phyloP scores from a whole-genome alignment of 345 rosid genomes.

The Eucalyptus regnans region DNA sequence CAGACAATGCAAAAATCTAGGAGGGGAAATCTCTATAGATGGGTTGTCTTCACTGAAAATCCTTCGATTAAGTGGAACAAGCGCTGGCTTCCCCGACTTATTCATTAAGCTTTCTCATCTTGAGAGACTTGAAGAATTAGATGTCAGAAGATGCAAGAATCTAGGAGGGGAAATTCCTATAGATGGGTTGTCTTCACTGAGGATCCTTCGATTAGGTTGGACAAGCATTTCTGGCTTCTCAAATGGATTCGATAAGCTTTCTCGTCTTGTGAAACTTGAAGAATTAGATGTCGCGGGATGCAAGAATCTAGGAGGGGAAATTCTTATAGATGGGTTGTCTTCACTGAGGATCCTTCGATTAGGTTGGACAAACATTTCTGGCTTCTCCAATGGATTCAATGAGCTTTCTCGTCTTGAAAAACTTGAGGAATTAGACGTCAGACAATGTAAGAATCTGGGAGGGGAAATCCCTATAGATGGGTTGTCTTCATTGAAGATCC shows the following conservation, averaged over 20 bases:
- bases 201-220: background rate
- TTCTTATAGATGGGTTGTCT: background rate
- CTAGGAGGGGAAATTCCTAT: background rate
- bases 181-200: background rate
- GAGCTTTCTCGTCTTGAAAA: background rate
- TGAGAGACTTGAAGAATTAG: too few relatives aligned
- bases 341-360: background rate
- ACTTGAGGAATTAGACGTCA: background rate
- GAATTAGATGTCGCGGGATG: background rate
- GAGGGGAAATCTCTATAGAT: too few relatives aligned
- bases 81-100: accelerated
- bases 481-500: background rate
- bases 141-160: accelerated
- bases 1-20: accelerated
- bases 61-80: too few relatives aligned
- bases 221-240: background rate
- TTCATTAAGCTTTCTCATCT: too few relatives aligned
- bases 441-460: accelerated
- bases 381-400: accelerated
- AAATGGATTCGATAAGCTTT: background rate
- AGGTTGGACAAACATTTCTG: accelerated
- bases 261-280: background rate
- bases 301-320: background rate
- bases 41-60: too few relatives aligned
- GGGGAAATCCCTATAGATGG: background rate